A percentile compares a stretch with the other conserved stretches of the same genome.
Conservation (phyloP, 768 basidiomycete genomes). For the Termitomyces sp. region DNA sequence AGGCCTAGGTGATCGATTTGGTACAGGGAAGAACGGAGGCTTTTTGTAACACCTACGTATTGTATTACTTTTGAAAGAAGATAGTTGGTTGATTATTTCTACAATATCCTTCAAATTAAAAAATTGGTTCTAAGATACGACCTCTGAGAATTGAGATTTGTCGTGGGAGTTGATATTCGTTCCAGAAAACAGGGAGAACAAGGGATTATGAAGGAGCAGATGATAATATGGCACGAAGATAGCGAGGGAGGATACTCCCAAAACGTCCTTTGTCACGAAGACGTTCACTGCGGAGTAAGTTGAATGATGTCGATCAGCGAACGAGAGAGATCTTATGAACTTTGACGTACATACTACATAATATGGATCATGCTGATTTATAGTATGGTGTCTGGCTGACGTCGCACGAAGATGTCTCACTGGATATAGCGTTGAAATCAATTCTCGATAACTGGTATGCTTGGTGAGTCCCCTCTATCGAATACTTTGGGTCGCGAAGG, state of each 20-base stretch:
- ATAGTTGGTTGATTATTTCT: not conserved
- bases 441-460: not conserved
- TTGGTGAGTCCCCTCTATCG: too few relatives aligned
- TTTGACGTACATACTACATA: not conserved
- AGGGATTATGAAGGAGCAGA: not conserved
- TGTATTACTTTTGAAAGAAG: not conserved
- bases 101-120: not conserved
- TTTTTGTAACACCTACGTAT: slow-evolving; percentile 37
- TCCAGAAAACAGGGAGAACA: not conserved
- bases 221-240: too few relatives aligned
- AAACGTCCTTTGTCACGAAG: not conserved
- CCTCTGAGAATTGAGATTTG: not conserved
- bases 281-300: not conserved
- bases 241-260: too few relatives aligned
- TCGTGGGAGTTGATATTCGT: not conserved
- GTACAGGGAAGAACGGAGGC: slow-evolving; percentile 62
- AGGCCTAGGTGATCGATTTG: slow-evolving; percentile 80
- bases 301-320: not conserved
- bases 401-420: not conserved
- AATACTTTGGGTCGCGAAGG: not conserved
- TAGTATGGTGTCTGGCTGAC: not conserved
- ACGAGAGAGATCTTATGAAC: not conserved
- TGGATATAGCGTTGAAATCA: not conserved
- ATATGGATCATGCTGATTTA: not conserved
- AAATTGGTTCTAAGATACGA: not conserved